Conservation (phyloP, 164 flowering plant species). For the Santalum album region DNA sequence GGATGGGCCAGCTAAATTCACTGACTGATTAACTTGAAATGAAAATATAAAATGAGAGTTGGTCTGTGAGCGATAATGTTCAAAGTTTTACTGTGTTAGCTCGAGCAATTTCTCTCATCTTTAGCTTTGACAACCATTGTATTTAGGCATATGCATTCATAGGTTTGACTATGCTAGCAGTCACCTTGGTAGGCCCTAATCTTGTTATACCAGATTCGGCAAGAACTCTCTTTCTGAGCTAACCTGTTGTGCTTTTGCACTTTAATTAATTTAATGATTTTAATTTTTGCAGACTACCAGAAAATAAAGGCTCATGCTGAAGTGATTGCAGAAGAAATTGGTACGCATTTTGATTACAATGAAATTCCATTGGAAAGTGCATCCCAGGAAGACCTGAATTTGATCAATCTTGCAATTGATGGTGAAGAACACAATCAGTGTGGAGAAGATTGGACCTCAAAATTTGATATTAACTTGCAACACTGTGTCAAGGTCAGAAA, state of each 20-base stretch:
- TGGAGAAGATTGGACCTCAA: constrained; percentile 83
- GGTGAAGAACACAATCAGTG: constrained; percentile 42
- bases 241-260: too few species aligned
- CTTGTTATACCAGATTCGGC: too few species aligned
- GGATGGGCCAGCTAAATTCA: neutral
- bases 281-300: constrained; percentile 56
- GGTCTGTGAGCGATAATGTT: too few species aligned
- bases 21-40: too few species aligned
- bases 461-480: constrained; percentile 59
- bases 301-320: constrained; percentile 67
- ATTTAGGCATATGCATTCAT: too few species aligned
- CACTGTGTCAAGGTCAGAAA: constrained; percentile 53
- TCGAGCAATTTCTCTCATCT: too few species aligned
- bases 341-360: constrained; percentile 30
- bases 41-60: too few species aligned
- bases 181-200: too few species aligned
- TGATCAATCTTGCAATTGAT: constrained; percentile 75
- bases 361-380: constrained; percentile 54
- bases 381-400: constrained; percentile 54
- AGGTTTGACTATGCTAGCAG: too few species aligned
- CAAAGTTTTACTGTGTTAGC: too few species aligned
- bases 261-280: neutral
- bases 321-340: constrained; percentile 62
- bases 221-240: too few species aligned
- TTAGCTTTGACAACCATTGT: too few species aligned